A percentile compares a stretch with the other conserved stretches of the same genome.
Conservation (phyloP, 2,329 filamentous ascomycete species). For the Phaeosphaeriaceae sp. region DNA sequence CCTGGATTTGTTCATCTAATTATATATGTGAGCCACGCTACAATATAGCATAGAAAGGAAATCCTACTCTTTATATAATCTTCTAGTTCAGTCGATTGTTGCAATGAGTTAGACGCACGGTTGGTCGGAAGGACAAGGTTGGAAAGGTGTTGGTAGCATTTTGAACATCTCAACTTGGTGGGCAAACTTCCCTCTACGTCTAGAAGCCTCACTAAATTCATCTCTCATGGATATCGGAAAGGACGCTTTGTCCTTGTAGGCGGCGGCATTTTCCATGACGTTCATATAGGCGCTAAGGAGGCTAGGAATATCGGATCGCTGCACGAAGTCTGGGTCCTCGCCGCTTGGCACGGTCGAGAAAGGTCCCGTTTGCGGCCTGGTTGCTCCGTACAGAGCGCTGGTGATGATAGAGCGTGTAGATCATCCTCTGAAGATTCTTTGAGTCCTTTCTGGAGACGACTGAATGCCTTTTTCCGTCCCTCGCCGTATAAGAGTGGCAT, state of each 20-base stretch:
- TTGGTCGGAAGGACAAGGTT: not conserved
- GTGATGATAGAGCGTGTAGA: not conserved
- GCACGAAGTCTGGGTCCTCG: not conserved
- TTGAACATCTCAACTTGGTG: slow-evolving; percentile 1
- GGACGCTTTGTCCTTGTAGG: slow-evolving; percentile 1
- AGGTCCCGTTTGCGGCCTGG: not conserved
- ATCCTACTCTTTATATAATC: not conserved
- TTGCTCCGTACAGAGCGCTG: not conserved
- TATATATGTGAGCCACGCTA: not conserved
- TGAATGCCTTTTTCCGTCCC: slow-evolving; percentile 14
- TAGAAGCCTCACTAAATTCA: not conserved
- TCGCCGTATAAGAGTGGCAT: not conserved
- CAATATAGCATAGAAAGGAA: not conserved
- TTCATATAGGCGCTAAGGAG: slow-evolving; percentile 1
- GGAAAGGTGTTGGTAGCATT: slow-evolving; percentile 3
- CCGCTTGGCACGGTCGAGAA: slow-evolving; percentile 1
- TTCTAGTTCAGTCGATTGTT: not conserved
- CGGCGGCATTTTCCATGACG: not conserved
- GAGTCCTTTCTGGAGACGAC: not conserved
- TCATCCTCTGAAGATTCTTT: not conserved
- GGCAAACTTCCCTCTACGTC: not conserved
- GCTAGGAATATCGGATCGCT: slow-evolving; percentile 1
- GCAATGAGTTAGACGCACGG: not conserved
- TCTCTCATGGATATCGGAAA: not conserved
- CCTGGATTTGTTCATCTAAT: not conserved